Evolutionary conservation across 148 eudicot genomes (phyloP), one percentile per base, ranked within the genome.

Genomic region (Silene latifolia): DNA sequence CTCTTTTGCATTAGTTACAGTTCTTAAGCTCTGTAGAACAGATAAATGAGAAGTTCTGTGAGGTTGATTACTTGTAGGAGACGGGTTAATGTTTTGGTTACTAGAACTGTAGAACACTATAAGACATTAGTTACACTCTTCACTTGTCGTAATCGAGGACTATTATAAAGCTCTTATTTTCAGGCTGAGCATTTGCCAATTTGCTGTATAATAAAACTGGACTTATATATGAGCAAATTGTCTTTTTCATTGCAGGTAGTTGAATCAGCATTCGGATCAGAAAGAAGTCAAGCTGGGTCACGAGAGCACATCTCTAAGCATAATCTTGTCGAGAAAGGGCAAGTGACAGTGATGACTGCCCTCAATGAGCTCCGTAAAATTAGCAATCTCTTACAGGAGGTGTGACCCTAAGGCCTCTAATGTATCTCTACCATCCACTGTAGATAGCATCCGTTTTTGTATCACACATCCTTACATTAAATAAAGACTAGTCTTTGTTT

Each of bases 351-450:
- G 67, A 71, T 84, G 85, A 79, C 88, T 77, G 97, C 98, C 18
- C 86, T 94, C 17, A 86, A 86, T 74, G 98, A 94, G 96, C 98
- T 94, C 77, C 80, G 98, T 78, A 94, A 94, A 69, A 90, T 94
- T 71, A 94, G 98, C 86, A 86, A 88, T 80, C 80, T 91, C 76
- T 81, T 94, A 23, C 87, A 81, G 12, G 96, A 92, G 84, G 88
- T 90, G 91, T 67, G 27, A 67, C 27, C 67, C 82, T 73, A 62
- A 63, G 4, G 63, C 53, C 27, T 42, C 82, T 75, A 62, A 69
- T 11, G 63, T 63, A 17, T 9, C 11, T 32, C 11, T 32, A 23
- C 24, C 59, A 39, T 39, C 44, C 44, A 39, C 29, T 44, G 54
- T 80, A 73, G 3, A 73, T 47, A 35, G 7, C 58, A 66, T 72